Percentiles rank a stretch among this genome's conserved stretches.
These are phyloP conservation scores for Stipa capillata DNA, from an alignment of 176 grass and related monocot genomes.

Conservation along the genomic window DNA sequence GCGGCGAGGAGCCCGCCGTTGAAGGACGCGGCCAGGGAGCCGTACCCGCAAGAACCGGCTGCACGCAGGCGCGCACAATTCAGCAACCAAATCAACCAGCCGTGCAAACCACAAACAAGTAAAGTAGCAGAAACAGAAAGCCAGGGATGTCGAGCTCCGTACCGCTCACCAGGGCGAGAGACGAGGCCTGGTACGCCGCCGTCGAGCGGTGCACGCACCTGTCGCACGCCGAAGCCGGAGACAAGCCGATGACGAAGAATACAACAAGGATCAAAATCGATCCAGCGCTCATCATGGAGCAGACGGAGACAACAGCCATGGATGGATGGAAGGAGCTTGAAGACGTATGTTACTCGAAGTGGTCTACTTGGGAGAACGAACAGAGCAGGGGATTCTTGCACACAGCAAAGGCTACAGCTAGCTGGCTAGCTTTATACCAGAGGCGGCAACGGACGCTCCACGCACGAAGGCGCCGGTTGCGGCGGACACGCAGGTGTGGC, in stretches of 20 bases:
- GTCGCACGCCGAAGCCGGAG: constrained; percentile 22
- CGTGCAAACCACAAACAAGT: neutral
- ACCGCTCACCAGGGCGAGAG: constrained; percentile 34
- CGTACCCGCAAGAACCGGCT: constrained; percentile 79
- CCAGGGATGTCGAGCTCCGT: neutral
- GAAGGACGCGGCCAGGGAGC: constrained; percentile 37
- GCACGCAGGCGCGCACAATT: neutral
- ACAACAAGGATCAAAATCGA: neutral
- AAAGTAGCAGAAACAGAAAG: neutral
- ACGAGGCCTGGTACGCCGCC: constrained; percentile 35
- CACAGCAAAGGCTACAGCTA: neutral
- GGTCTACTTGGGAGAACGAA: neutral
- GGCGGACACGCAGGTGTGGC: neutral
- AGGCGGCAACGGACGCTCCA: neutral
- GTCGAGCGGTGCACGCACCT: constrained; percentile 47
- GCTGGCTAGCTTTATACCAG: constrained; percentile 9
- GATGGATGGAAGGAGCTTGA: neutral
- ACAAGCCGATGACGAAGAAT: neutral
- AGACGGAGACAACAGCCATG: neutral
- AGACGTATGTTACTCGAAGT: neutral
- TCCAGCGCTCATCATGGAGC: neutral
- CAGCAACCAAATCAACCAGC: neutral
- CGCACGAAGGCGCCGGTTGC: neutral
- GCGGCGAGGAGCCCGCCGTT: constrained; percentile 54
- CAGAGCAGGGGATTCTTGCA: neutral